These are phyloP conservation scores for Phlebopus sp. DNA, from an alignment of 1,284 basidiomycete genomes.

Conservation along the genomic window DNA sequence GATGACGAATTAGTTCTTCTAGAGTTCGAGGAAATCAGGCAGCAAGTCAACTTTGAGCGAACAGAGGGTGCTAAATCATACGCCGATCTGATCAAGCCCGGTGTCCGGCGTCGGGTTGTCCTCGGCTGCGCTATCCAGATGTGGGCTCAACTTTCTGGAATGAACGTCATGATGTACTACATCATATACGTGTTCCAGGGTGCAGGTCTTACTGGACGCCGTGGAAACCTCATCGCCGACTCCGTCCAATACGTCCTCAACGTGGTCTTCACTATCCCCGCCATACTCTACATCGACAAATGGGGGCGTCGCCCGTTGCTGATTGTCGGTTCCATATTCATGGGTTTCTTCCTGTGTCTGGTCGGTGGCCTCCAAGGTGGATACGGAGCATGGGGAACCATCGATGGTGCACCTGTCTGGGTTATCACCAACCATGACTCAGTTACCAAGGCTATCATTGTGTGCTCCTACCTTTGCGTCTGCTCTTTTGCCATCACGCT, in stretches of 20 bases:
- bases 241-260: slow-evolving; percentile 80
- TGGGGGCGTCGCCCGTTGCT: slow-evolving; percentile 82
- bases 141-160: slow-evolving; percentile 64
- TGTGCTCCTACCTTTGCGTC: slow-evolving; percentile 74
- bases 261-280: slow-evolving; percentile 66
- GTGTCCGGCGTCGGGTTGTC: slow-evolving; percentile 56
- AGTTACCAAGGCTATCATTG: slow-evolving; percentile 68
- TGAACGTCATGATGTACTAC: slow-evolving; percentile 80
- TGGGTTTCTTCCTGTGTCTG: slow-evolving; percentile 75
- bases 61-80: slow-evolving; percentile 71
- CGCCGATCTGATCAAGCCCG: slow-evolving; percentile 60
- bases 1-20: slow-evolving; percentile 67
- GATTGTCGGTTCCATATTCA: slow-evolving; percentile 58
- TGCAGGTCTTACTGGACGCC: slow-evolving; percentile 68
- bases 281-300: slow-evolving; percentile 73
- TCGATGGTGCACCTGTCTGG: slow-evolving; percentile 45
- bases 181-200: slow-evolving; percentile 76
- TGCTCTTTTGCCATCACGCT: slow-evolving; percentile 74
- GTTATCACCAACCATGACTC: slow-evolving; percentile 53
- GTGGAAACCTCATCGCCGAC: slow-evolving; percentile 72
- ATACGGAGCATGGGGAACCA: slow-evolving; percentile 58
- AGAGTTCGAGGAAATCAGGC: slow-evolving; percentile 78
- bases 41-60: slow-evolving; percentile 69
- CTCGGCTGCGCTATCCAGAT: slow-evolving; percentile 59
- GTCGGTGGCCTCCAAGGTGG: slow-evolving; percentile 72